Evolutionary conservation across 1,139 yeast species (phyloP).

Genomic region (Kodamaea derodonti): DNA sequence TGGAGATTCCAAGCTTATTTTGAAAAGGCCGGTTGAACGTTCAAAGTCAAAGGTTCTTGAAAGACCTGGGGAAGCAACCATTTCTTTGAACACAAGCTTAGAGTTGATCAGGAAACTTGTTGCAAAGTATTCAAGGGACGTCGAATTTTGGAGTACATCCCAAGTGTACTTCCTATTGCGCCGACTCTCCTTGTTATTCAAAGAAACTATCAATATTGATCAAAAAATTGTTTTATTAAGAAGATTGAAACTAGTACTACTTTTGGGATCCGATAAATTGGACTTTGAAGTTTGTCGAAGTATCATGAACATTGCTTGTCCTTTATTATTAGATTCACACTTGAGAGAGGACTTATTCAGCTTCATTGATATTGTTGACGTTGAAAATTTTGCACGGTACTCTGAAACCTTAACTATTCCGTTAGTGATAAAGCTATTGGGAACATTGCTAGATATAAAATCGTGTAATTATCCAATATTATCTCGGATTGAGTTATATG

Average conservation of each 20-base stretch:
- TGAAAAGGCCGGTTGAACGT: background rate
- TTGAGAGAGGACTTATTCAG: constrained; percentile 23
- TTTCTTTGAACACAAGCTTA: constrained; percentile 27
- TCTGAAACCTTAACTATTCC: constrained; percentile 9
- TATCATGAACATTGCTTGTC: constrained; percentile 19
- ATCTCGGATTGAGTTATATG: constrained; percentile 9
- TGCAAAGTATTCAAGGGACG: constrained; percentile 14
- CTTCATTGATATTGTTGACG: constrained; percentile 11
- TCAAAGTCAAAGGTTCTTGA: constrained; percentile 12
- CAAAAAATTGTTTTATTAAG: constrained; percentile 28
- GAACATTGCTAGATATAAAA: constrained; percentile 10
- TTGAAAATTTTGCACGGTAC: constrained; percentile 9
- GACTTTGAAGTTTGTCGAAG: constrained; percentile 17
- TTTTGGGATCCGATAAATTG: constrained; percentile 20
- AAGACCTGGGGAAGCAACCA: constrained; percentile 12
- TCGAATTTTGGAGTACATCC: constrained; percentile 35
- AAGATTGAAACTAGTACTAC: constrained; percentile 35
- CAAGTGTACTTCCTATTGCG: constrained; percentile 36
- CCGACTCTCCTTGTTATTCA: constrained; percentile 25
- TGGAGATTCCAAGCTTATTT: constrained; percentile 1
- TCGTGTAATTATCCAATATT: constrained; percentile 2
- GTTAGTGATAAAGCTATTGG: constrained; percentile 11
- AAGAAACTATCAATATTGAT: constrained; percentile 16
- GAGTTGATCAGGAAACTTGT: constrained; percentile 18
- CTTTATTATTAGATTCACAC: constrained; percentile 13